A percentile compares a stretch with the other conserved stretches of the same genome.
Evolutionary conservation across 257 asterid species (phyloP).

Genomic region (Petrea volubilis): DNA sequence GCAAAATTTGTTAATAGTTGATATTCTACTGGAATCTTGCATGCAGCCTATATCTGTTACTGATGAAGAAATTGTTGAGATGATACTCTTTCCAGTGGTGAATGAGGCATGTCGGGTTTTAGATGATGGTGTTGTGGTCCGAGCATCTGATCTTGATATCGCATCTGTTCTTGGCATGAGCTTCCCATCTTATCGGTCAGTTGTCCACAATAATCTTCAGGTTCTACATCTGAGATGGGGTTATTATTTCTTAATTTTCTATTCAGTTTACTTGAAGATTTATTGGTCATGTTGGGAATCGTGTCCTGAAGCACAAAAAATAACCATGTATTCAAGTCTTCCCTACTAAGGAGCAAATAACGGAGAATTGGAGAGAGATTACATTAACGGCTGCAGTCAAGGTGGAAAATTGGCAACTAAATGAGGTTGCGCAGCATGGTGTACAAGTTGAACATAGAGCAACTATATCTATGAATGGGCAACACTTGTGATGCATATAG

Average conservation of each 20-base stretch:
- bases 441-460: no score
- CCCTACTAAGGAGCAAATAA: background rate
- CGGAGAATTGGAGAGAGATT: no score
- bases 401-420: no score
- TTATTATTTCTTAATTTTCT: background rate
- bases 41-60: constrained; percentile 82
- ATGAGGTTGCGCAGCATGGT: no score
- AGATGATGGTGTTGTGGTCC: constrained; percentile 82
- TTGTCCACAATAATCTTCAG: constrained; percentile 9
- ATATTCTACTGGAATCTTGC: constrained; percentile 16
- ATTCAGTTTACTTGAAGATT: background rate
- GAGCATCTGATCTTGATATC: constrained; percentile 92
- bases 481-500: background rate
- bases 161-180: constrained; percentile 98
- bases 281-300: constrained; percentile 1
- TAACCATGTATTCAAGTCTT: background rate
- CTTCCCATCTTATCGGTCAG: constrained; percentile 93
- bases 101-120: constrained; percentile 93
- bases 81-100: constrained; percentile 93
- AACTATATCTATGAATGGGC: no score
- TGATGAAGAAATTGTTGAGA: constrained; percentile 86
- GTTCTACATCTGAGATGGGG: background rate
- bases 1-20: background rate
- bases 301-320: background rate
- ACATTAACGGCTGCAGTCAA: no score